phyloP scores from a whole-genome alignment of 139 green algal species.

The Ostreobium quekettii region DNA sequence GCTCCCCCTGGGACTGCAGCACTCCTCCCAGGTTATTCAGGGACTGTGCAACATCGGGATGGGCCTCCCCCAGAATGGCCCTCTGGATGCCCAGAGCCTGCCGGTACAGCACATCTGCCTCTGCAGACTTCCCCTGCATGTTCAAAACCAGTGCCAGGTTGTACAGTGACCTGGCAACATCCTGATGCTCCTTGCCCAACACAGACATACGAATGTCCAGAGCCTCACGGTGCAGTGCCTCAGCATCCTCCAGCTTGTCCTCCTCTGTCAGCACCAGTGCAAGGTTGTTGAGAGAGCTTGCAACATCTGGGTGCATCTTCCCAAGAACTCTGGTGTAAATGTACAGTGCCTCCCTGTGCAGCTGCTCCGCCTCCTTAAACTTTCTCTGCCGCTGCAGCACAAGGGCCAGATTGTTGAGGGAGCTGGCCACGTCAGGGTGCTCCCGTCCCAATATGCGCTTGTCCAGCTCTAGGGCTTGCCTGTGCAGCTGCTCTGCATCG shows the following conservation, averaged over 20 bases:
- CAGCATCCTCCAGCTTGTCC: not conserved
- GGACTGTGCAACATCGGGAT: not conserved
- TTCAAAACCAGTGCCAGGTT: not conserved
- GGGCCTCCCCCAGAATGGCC: not conserved
- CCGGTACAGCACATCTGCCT: not conserved
- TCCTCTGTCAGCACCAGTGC: not conserved
- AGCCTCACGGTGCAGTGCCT: not conserved
- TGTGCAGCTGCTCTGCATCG: conserved; percentile 30
- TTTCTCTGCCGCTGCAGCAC: not conserved
- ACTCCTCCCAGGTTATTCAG: not conserved
- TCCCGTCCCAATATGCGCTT: too few relatives aligned
- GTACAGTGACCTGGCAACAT: conserved; percentile 16
- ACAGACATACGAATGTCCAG: not conserved
- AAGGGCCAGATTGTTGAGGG: not conserved
- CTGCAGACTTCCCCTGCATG: not conserved
- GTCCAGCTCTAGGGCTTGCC: not conserved
- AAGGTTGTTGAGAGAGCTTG: not conserved
- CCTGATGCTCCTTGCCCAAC: not conserved
- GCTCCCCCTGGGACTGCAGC: not conserved
- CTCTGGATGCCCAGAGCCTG: not conserved
- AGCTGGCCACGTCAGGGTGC: not conserved
- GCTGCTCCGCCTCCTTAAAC: not conserved
- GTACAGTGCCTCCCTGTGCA: not conserved
- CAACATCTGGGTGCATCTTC: conserved; percentile 24
- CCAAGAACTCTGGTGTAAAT: conserved; percentile 9